These are phyloP conservation scores for Ceratocystis colombiana DNA, from an alignment of 2,329 filamentous ascomycete species.

Conservation along the genomic window DNA sequence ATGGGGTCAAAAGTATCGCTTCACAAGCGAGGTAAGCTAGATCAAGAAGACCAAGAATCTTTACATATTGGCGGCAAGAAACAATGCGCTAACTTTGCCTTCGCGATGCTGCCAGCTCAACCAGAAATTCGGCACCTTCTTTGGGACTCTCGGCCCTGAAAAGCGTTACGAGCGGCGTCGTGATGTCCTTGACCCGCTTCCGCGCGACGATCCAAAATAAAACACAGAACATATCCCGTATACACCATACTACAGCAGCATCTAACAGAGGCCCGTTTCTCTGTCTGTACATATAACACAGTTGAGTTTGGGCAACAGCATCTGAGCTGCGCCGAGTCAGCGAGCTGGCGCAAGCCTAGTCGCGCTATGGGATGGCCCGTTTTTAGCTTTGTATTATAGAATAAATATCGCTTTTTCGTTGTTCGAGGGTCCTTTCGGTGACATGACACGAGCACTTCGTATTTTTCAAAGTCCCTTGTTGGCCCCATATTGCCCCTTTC, in stretches of 20 bases:
- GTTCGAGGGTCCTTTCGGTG: not conserved
- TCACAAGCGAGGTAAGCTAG: constrained; percentile 35
- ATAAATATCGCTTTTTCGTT: not conserved
- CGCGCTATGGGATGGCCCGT: not conserved
- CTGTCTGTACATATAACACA: not conserved
- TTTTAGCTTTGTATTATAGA: not conserved
- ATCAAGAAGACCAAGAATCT: not conserved
- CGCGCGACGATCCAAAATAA: constrained; percentile 11
- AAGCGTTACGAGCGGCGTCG: constrained; percentile 37
- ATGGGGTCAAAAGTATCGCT: constrained; percentile 37
- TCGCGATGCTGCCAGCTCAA: constrained; percentile 14
- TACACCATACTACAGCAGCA: not conserved
- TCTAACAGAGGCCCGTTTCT: not conserved
- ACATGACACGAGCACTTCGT: constrained; percentile 12
- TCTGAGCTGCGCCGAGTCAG: not conserved
- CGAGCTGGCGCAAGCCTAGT: not conserved
- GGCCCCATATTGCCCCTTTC: not conserved
- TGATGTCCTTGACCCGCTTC: constrained; percentile 32
- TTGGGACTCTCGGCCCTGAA: constrained; percentile 36
- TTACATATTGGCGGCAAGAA: not conserved
- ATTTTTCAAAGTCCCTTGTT: not conserved
- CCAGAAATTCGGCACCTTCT: constrained; percentile 32
- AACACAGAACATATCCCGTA: not conserved
- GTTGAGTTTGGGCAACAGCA: not conserved
- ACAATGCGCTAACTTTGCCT: not conserved